Base-by-base conservation (phyloP, 352 stramenopile genomes). In the Phytophthora pistaciae region DNA sequence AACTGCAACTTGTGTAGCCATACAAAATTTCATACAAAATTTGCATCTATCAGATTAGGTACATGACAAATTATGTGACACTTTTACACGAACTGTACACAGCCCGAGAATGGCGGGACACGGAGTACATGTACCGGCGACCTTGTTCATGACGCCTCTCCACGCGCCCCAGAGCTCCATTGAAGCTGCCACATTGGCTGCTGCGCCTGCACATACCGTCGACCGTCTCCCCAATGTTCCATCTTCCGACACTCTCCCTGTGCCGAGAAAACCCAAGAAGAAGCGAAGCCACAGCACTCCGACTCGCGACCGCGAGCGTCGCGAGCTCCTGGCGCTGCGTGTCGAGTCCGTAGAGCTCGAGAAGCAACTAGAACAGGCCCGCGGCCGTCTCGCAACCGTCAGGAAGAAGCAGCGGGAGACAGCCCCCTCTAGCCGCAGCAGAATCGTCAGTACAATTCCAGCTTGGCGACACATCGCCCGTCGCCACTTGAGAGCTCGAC, bases 391-490 rank as follows among this genome's bases (percentile, higher is more conserved):
- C 6, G 50, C 64, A 66, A 58, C 31, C 42, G 10, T 46, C 6
- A 44, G 59, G 29, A 68, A 48, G 46, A 66, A 60, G 16, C 40
- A 61, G 5, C 64, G 36, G 21, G 11, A 62, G 40, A 10, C 66
- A 63, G 55, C 64, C 3, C 21, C 36, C 14, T 33, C 54, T 56
- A 66, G 48, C 36, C 55, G 48, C 64, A 62, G 52, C 64, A 73
- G 65, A 70, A 65, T 66, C 46, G 59, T 73, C 29, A 74, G 64
- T 53, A 67, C 52, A 29, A 48, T 71, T 3, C 70, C 70, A 31
- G 74, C 69, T 7, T 80, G 70, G 74, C 66, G 74, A 50, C 74
- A 80, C 27, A 75, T 80, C 44, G 70, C 74, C 21, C 64, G 74
- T 0, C 64, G 69, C 6, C 65, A 70, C 23, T 61, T 70, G 5